Evolutionary conservation across 495 filamentous ascomycete genomes (phyloP).

Genomic region (Melanomma pulvis-pyrius): DNA sequence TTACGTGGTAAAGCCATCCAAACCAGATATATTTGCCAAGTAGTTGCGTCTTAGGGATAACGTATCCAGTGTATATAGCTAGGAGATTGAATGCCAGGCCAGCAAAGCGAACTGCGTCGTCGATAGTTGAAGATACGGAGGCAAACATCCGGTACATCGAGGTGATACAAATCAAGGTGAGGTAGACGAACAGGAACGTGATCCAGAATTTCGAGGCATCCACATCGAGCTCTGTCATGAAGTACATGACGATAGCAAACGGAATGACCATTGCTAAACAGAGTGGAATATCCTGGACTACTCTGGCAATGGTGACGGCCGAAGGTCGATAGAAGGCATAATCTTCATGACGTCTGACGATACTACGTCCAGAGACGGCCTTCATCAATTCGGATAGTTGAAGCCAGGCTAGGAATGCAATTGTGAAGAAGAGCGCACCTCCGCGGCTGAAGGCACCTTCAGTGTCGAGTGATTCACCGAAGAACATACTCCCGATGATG

Average conservation of each 20-base stretch:
- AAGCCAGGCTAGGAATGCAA: slow-evolving; percentile 76
- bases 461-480: slow-evolving; percentile 64
- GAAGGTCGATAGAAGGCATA: slow-evolving; percentile 82
- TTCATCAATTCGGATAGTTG: slow-evolving; percentile 72
- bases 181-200: slow-evolving; percentile 71
- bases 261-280: slow-evolving; percentile 64
- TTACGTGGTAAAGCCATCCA: slow-evolving; percentile 60
- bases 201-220: slow-evolving; percentile 73
- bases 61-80: slow-evolving; percentile 60
- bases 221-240: slow-evolving; percentile 66
- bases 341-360: slow-evolving; percentile 67
- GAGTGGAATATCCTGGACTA: slow-evolving; percentile 70
- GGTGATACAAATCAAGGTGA: slow-evolving; percentile 67
- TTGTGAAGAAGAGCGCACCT: slow-evolving; percentile 72
- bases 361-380: slow-evolving; percentile 63
- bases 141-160: slow-evolving; percentile 78
- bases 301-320: slow-evolving; percentile 68
- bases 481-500: slow-evolving; percentile 75
- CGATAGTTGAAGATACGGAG: slow-evolving; percentile 68
- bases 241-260: slow-evolving; percentile 69
- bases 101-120: slow-evolving; percentile 72
- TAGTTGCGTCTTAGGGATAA: slow-evolving; percentile 52
- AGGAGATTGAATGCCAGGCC: slow-evolving; percentile 68
- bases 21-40: slow-evolving; percentile 56
- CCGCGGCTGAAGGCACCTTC: slow-evolving; percentile 69